Evolutionary conservation across 2,329 filamentous ascomycete genomes (phyloP).

Genomic region (Alternaria alternata): DNA sequence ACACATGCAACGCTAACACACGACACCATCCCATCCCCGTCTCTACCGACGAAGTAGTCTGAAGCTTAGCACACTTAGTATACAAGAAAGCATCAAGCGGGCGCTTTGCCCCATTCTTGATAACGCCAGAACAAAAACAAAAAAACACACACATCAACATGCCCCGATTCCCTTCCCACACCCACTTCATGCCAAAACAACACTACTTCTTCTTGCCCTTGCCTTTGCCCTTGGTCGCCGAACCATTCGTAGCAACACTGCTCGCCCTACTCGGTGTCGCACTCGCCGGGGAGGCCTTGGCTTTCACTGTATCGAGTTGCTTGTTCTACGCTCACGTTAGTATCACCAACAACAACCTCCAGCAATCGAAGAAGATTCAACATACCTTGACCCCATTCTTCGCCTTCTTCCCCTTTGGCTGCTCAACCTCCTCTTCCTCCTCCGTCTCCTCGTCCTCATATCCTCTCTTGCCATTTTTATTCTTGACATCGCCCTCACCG

Average conservation of each 20-base stretch:
- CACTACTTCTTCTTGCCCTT: slow-evolving; percentile 60
- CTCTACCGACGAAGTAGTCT: too few relatives aligned
- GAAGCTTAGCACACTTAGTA: too few relatives aligned
- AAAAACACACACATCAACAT: not conserved
- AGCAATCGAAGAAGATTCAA: slow-evolving; percentile 10
- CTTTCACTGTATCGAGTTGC: slow-evolving; percentile 87
- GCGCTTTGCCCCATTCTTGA: not conserved
- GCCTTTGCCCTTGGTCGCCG: slow-evolving; percentile 59
- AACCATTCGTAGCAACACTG: slow-evolving; percentile 81
- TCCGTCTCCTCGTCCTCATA: slow-evolving; percentile 87
- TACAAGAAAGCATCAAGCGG: too few relatives aligned
- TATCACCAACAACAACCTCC: not conserved
- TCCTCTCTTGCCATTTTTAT: slow-evolving; percentile 74
- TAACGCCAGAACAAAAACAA: not conserved
- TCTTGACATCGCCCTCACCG: slow-evolving; percentile 67
- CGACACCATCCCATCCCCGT: too few relatives aligned
- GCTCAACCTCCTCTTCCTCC: slow-evolving; percentile 68
- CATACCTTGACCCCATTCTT: slow-evolving; percentile 89
- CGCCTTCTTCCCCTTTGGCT: slow-evolving; percentile 96
- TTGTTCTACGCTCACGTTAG: slow-evolving; percentile 74
- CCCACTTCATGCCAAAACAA: not conserved
- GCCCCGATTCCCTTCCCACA: not conserved
- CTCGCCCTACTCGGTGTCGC: slow-evolving; percentile 82
- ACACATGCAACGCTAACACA: too few relatives aligned
- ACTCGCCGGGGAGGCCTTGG: slow-evolving; percentile 75